Evolutionary conservation across 257 asterid species (phyloP).

Genomic region (Plantago ovata): DNA sequence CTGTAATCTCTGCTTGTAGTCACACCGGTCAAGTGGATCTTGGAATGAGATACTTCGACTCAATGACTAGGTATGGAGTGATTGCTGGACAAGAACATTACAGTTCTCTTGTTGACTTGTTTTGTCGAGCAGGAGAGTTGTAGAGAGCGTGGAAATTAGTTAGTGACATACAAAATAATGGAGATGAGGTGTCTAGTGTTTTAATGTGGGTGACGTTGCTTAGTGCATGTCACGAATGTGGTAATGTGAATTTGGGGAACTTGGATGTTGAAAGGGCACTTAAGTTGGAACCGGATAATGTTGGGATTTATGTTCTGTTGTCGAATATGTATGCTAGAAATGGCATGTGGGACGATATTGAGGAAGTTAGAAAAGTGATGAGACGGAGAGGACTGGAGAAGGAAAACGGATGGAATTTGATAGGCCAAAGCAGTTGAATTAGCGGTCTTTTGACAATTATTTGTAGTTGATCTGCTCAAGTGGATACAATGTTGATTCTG

Average conservation of each 20-base stretch:
- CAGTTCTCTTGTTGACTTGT: conserved; percentile 74
- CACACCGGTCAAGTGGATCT: conserved; percentile 82
- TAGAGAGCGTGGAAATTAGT: conserved; percentile 60
- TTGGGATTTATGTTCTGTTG: conserved; percentile 62
- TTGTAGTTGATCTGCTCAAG: not conserved
- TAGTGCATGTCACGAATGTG: conserved; percentile 70
- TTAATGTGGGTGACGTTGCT: conserved; percentile 89
- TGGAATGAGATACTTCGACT: conserved; percentile 63
- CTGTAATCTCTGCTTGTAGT: conserved; percentile 78
- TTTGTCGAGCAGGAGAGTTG: conserved; percentile 78
- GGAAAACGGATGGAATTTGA: conserved; percentile 65
- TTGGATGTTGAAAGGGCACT: conserved; percentile 77
- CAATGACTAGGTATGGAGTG: conserved; percentile 53
- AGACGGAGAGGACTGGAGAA: conserved; percentile 59
- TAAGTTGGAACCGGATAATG: conserved; percentile 61
- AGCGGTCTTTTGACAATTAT: conserved; percentile 10
- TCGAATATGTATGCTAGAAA: conserved; percentile 75
- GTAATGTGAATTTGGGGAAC: conserved; percentile 61
- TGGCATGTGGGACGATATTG: conserved; percentile 79
- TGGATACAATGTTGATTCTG: conserved; percentile 9
- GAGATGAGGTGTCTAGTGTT: conserved; percentile 22
- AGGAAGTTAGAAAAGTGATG: conserved; percentile 54
- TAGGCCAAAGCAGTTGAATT: conserved; percentile 28
- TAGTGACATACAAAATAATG: conserved; percentile 36
- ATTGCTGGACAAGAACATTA: conserved; percentile 66